phyloP scores from a whole-genome alignment of 1,139 yeast species.

The Geotrichum candidum region DNA sequence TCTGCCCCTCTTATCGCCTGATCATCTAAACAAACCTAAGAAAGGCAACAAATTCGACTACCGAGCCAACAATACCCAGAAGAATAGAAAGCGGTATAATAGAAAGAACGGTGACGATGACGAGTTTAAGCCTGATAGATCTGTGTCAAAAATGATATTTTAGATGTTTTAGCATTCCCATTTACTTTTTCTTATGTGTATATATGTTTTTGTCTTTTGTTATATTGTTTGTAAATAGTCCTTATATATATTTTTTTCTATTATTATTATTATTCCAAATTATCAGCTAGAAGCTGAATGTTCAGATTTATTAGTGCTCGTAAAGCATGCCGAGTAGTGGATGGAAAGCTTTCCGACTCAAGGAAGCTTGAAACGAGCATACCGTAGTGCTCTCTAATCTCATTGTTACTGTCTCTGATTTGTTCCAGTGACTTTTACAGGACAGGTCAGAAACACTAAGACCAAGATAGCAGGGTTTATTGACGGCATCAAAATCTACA shows the following conservation, averaged over 20 bases:
- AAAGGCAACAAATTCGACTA: not conserved
- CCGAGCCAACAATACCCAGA: not conserved
- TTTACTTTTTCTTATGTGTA: not conserved
- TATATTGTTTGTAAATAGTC: not conserved
- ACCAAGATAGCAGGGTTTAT: too few species aligned
- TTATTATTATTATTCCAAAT: too few species aligned
- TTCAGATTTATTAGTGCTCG: too few species aligned
- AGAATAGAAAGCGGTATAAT: not conserved
- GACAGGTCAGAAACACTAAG: not conserved
- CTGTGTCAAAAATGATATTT: conserved; percentile 9
- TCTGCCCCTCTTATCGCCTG: not conserved
- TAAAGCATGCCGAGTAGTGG: too few species aligned
- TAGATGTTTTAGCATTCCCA: conserved; percentile 10
- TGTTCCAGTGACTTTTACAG: conserved; percentile 19
- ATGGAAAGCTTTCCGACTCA: too few species aligned
- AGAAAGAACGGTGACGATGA: not conserved
- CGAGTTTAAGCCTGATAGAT: conserved; percentile 3
- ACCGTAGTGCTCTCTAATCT: conserved; percentile 23
- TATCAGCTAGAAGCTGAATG: too few species aligned
- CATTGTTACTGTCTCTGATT: conserved; percentile 20
- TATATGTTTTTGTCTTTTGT: not conserved
- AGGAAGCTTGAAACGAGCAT: conserved; percentile 11
- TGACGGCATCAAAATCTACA: conserved; percentile 14
- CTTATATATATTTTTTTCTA: not conserved
- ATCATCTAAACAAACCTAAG: not conserved